These are phyloP conservation scores for Aureobasidium musti DNA, from an alignment of 2,329 filamentous ascomycete genomes.

Conservation along the genomic window DNA sequence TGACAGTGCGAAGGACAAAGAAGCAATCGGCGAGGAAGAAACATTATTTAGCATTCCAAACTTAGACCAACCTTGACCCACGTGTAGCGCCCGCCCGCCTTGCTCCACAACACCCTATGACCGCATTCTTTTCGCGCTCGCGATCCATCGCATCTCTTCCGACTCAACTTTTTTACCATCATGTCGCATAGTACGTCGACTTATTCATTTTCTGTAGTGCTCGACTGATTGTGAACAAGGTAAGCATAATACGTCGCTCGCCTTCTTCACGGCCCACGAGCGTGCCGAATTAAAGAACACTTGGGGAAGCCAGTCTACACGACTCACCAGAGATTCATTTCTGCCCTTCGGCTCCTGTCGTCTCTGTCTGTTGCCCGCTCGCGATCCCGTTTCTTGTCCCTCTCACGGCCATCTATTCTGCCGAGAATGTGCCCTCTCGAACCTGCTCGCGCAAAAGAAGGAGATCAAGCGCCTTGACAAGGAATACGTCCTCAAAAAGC, in stretches of 20 bases:
- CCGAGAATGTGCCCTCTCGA: constrained; percentile 86
- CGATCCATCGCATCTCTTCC: not conserved
- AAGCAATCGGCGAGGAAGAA: not conserved
- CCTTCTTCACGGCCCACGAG: constrained; percentile 93
- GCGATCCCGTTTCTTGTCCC: constrained; percentile 79
- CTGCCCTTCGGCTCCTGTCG: constrained; percentile 87
- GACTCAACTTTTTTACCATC: constrained; percentile 8
- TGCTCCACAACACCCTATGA: constrained; percentile 1
- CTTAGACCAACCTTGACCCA: constrained; percentile 24
- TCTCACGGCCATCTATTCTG: constrained; percentile 86
- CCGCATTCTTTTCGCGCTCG: constrained; percentile 2
- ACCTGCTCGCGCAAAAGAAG: constrained; percentile 87
- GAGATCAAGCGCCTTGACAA: constrained; percentile 83
- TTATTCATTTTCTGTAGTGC: not conserved
- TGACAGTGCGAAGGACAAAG: not conserved
- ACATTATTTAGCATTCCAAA: constrained; percentile 25
- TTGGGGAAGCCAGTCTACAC: constrained; percentile 82
- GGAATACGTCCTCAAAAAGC: constrained; percentile 59
- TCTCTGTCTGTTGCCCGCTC: constrained; percentile 79
- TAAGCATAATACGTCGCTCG: constrained; percentile 87
- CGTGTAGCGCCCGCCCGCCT: not conserved
- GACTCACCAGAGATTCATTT: constrained; percentile 86
- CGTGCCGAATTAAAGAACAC: constrained; percentile 75
- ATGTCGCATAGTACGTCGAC: constrained; percentile 37
- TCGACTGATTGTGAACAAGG: constrained; percentile 34